Evolutionary conservation across 2,329 filamentous ascomycete genomes (phyloP).

Genomic region (Lasiodiplodia theobromae): DNA sequence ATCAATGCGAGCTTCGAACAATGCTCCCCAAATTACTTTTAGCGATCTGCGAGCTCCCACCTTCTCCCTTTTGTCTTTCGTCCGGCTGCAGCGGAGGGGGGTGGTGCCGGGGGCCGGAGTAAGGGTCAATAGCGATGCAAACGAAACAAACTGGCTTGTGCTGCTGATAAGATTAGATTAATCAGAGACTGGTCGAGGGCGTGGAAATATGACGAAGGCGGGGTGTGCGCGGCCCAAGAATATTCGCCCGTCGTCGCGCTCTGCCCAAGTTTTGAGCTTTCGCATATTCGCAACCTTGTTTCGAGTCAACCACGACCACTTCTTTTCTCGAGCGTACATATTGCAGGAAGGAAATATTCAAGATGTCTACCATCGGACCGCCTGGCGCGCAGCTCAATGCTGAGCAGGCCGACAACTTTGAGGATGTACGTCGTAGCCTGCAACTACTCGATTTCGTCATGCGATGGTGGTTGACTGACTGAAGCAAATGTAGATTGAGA

Average conservation of each 20-base stretch:
- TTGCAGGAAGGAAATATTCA: background rate
- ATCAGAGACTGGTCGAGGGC: background rate
- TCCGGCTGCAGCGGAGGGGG: background rate
- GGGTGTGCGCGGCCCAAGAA: constrained; percentile 17
- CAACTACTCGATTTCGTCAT: background rate
- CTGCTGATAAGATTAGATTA: background rate
- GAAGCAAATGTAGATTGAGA: constrained; percentile 76
- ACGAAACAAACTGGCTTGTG: background rate
- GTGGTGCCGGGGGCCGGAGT: background rate
- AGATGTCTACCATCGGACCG: constrained; percentile 29
- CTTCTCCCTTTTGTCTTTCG: background rate
- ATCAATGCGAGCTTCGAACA: background rate
- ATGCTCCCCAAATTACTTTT: background rate
- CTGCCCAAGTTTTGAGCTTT: background rate
- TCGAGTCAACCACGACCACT: background rate
- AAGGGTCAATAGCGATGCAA: background rate
- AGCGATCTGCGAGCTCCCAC: background rate
- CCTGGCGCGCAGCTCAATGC: constrained; percentile 51
- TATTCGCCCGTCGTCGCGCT: constrained; percentile 7
- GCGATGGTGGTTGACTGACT: constrained; percentile 33
- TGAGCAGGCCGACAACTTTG: constrained; percentile 72
- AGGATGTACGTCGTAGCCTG: constrained; percentile 62
- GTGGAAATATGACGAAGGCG: constrained; percentile 14
- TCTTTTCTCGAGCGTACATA: constrained; percentile 6
- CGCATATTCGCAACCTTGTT: background rate